A percentile compares a stretch with the other conserved stretches of the same genome.
phyloP scores from a whole-genome alignment of 352 stramenopile species.

The Heterotrichella gracilis region DNA sequence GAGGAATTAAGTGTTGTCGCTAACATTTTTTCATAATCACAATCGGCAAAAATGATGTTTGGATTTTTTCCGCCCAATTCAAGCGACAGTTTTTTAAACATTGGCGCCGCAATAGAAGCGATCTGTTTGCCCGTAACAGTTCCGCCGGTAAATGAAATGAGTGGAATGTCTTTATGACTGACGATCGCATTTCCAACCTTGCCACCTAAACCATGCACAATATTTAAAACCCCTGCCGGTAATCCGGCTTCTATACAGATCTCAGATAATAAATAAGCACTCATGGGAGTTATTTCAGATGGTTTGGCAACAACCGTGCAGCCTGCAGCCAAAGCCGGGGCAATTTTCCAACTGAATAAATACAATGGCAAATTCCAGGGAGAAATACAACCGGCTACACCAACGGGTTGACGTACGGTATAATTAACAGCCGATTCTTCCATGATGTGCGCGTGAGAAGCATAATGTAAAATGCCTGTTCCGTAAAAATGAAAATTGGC shows the following conservation, averaged over 20 bases:
- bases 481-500: constrained; percentile 6
- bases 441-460: not conserved
- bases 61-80: not conserved
- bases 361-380: not conserved
- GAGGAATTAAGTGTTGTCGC: not conserved
- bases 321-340: not conserved
- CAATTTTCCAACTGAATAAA: not conserved
- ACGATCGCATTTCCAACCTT: not conserved
- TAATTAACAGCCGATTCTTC: not conserved
- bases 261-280: not conserved
- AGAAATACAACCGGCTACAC: not conserved
- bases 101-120: not conserved
- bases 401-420: not conserved
- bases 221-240: not conserved
- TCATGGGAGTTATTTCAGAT: not conserved
- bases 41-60: not conserved
- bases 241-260: not conserved
- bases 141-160: not conserved
- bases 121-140: not conserved
- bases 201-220: not conserved
- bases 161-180: not conserved
- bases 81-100: not conserved
- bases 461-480: not conserved
- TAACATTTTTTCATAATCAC: not conserved
- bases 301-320: not conserved